phyloP scores from a whole-genome alignment of 2,329 filamentous ascomycete genomes.

The Drechslerella stenobrocha region DNA sequence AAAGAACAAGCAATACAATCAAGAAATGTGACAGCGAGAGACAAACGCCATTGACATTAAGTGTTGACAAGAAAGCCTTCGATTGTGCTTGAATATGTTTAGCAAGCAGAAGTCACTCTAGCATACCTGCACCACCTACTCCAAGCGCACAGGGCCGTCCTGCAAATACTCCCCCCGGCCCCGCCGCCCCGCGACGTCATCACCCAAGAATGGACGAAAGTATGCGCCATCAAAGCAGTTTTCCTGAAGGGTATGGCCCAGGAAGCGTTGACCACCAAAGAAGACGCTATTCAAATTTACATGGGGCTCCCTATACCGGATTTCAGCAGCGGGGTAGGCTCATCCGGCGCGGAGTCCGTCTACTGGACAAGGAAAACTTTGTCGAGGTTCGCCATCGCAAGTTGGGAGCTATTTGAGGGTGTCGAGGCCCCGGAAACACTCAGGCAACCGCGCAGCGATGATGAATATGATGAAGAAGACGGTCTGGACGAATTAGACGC shows the following conservation, averaged over 20 bases:
- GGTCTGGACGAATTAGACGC: slow-evolving; percentile 41
- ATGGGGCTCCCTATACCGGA: slow-evolving; percentile 38
- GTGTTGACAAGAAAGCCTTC: slow-evolving; percentile 41
- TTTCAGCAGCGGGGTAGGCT: slow-evolving; percentile 35
- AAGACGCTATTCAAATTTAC: slow-evolving; percentile 42
- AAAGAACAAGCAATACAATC: background rate
- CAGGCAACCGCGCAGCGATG: slow-evolving; percentile 19
- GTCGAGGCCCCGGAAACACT: slow-evolving; percentile 35
- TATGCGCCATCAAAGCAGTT: slow-evolving; percentile 43
- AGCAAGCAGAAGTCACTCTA: slow-evolving; percentile 48
- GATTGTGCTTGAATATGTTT: slow-evolving; percentile 22
- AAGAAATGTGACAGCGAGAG: background rate
- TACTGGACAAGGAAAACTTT: slow-evolving; percentile 46
- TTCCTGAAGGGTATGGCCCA: slow-evolving; percentile 43
- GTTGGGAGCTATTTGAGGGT: slow-evolving; percentile 46
- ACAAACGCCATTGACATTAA: slow-evolving; percentile 16
- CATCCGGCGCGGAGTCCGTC: slow-evolving; percentile 31
- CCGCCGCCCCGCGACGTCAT: slow-evolving; percentile 32
- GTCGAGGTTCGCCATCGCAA: slow-evolving; percentile 43
- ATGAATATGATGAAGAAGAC: slow-evolving; percentile 39
- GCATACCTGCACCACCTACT: slow-evolving; percentile 46
- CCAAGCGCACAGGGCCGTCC: slow-evolving; percentile 33
- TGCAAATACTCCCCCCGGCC: slow-evolving; percentile 30
- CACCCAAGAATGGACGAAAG: slow-evolving; percentile 47
- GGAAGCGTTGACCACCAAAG: slow-evolving; percentile 38